Conservation (phyloP, 306 rosid species). For the Vigna nakashimae region DNA sequence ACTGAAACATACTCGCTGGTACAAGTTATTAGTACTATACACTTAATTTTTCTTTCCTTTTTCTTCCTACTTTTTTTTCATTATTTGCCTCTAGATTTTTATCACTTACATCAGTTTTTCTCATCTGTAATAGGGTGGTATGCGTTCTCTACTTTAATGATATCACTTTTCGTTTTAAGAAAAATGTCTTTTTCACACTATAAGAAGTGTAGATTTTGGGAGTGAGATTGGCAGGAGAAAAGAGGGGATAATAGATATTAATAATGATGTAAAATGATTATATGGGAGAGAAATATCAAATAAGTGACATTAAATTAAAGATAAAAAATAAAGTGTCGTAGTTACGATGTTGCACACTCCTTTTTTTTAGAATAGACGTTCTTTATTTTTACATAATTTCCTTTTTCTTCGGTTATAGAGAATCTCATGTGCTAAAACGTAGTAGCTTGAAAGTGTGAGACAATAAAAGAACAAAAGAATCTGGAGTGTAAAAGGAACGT, state of each 20-base stretch:
- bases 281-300: background rate
- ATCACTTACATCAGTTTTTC: background rate
- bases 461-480: background rate
- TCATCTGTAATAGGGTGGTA: background rate
- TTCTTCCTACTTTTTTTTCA: background rate
- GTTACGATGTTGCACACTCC: background rate
- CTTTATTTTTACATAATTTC: background rate
- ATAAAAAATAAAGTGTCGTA: background rate
- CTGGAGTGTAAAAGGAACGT: background rate
- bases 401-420: background rate
- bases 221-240: background rate
- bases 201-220: background rate
- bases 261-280: background rate
- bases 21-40: background rate
- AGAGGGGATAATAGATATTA: background rate
- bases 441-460: background rate
- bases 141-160: background rate
- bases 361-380: background rate
- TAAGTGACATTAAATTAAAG: background rate
- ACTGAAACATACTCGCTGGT: background rate
- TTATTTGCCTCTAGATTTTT: background rate
- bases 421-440: background rate
- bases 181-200: background rate
- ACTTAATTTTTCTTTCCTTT: background rate
- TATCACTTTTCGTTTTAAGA: background rate